Evolutionary conservation across 768 basidiomycete genomes (phyloP).

Genomic region (Lactifluus rugatus): DNA sequence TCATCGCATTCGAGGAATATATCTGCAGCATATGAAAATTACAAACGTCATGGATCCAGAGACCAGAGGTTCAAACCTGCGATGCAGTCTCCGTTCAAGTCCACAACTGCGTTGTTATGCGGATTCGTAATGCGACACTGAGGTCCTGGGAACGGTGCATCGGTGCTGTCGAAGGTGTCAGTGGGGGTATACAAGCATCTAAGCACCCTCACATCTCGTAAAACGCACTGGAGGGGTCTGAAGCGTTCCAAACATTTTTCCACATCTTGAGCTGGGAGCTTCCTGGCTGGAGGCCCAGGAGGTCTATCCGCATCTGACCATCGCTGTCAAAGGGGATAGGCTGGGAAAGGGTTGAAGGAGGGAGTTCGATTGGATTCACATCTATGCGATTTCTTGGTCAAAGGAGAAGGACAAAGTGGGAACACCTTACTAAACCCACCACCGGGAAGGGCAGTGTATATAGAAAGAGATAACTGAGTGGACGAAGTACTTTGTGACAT

Average conservation of each 20-base stretch:
- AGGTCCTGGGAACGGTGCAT: slow-evolving; percentile 49
- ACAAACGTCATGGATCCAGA: not conserved
- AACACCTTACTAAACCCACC: slow-evolving; percentile 55
- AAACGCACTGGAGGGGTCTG: slow-evolving; percentile 39
- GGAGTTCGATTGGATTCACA: slow-evolving; percentile 37
- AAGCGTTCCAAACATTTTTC: slow-evolving; percentile 71
- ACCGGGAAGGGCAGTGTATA: slow-evolving; percentile 56
- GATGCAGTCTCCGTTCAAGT: slow-evolving; percentile 91
- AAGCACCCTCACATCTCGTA: slow-evolving; percentile 56
- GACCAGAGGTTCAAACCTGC: slow-evolving; percentile 48
- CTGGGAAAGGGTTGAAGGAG: slow-evolving; percentile 61
- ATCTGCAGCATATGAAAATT: slow-evolving; percentile 37
- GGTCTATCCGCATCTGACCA: slow-evolving; percentile 83
- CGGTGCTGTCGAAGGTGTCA: slow-evolving; percentile 20
- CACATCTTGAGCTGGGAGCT: slow-evolving; percentile 51
- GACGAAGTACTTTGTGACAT: slow-evolving; percentile 54
- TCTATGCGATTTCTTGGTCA: slow-evolving; percentile 15
- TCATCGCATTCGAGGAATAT: slow-evolving; percentile 81
- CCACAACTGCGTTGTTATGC: slow-evolving; percentile 91
- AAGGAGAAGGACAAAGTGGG: not conserved
- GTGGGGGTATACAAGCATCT: not conserved
- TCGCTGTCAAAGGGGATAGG: slow-evolving; percentile 81
- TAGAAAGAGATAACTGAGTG: slow-evolving; percentile 49
- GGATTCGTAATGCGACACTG: slow-evolving; percentile 78
- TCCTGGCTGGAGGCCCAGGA: slow-evolving; percentile 51